phyloP scores from a whole-genome alignment of 1,284 basidiomycete genomes.

The Apiotrichum veenhuisii region DNA sequence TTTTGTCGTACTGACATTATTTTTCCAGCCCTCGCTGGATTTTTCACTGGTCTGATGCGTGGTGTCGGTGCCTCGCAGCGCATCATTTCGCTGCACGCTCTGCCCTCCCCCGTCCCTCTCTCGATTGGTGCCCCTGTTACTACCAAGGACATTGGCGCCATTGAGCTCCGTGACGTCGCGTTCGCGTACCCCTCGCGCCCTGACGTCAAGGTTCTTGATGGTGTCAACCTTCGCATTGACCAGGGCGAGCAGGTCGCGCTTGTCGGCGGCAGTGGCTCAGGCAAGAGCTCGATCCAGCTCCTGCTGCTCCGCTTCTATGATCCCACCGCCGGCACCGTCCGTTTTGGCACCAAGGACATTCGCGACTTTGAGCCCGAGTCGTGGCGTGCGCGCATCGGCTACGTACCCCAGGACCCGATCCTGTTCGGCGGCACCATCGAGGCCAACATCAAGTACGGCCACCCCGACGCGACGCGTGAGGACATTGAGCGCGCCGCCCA shows the following conservation, averaged over 20 bases:
- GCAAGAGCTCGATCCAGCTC: slow-evolving; percentile 60
- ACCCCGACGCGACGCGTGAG: slow-evolving; percentile 34
- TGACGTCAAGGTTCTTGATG: slow-evolving; percentile 74
- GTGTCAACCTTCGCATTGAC: slow-evolving; percentile 53
- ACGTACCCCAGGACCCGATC: slow-evolving; percentile 57
- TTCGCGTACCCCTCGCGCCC: slow-evolving; percentile 92
- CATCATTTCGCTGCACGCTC: slow-evolving; percentile 40
- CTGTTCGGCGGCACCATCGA: slow-evolving; percentile 76
- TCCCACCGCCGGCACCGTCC: slow-evolving; percentile 66
- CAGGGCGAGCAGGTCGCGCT: slow-evolving; percentile 52
- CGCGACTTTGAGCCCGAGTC: slow-evolving; percentile 70
- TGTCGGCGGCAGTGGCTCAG: slow-evolving; percentile 50
- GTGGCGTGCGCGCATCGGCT: slow-evolving; percentile 78
- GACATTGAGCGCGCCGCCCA: slow-evolving; percentile 40
- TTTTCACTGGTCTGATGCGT: slow-evolving; percentile 49
- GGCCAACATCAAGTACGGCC: slow-evolving; percentile 65
- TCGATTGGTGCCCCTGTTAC: slow-evolving; percentile 36
- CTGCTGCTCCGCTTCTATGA: slow-evolving; percentile 90
- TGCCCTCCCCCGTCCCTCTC: slow-evolving; percentile 42
- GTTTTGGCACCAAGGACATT: slow-evolving; percentile 71
- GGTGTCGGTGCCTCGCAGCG: slow-evolving; percentile 48
- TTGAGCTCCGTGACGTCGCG: slow-evolving; percentile 69
- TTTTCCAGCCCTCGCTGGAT: slow-evolving; percentile 39
- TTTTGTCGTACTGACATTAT: no score
- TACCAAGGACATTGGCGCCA: slow-evolving; percentile 58